A percentile compares a stretch with the other conserved stretches of the same genome.
Conservation (phyloP, 345 rosid species). For the Syzygium aqueum region DNA sequence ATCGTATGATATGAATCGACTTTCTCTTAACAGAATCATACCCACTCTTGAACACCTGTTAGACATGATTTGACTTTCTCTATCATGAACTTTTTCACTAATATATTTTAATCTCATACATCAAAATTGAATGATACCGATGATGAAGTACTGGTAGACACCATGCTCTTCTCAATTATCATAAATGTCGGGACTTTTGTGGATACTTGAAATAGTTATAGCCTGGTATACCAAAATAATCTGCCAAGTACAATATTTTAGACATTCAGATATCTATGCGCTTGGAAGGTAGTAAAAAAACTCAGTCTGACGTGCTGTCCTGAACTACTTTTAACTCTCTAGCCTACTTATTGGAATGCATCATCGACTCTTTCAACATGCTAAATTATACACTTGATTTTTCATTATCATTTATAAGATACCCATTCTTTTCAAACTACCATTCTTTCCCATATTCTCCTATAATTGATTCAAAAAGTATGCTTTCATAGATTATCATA, state of each 20-base stretch:
- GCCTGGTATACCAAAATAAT: not conserved
- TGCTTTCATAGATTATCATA: not conserved
- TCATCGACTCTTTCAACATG: not conserved
- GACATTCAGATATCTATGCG: not conserved
- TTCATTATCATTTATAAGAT: not conserved
- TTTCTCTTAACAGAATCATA: not conserved
- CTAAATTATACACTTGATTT: not conserved
- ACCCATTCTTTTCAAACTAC: not conserved
- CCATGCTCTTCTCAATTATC: not conserved
- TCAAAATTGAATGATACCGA: not conserved
- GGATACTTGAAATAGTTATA: not conserved
- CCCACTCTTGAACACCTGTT: not conserved
- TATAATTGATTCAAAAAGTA: not conserved
- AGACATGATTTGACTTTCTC: not conserved
- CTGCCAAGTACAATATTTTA: not conserved
- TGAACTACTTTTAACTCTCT: not conserved
- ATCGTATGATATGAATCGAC: not conserved
- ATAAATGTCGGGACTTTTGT: not conserved
- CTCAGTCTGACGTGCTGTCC: not conserved
- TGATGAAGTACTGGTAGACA: not conserved
- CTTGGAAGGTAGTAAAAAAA: not conserved
- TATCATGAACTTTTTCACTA: not conserved
- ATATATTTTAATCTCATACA: not conserved
- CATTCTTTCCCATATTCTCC: not conserved
- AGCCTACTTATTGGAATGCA: not conserved